Evolutionary conservation across 495 filamentous ascomycete genomes (phyloP).

Genomic region (Penicillium silybi): DNA sequence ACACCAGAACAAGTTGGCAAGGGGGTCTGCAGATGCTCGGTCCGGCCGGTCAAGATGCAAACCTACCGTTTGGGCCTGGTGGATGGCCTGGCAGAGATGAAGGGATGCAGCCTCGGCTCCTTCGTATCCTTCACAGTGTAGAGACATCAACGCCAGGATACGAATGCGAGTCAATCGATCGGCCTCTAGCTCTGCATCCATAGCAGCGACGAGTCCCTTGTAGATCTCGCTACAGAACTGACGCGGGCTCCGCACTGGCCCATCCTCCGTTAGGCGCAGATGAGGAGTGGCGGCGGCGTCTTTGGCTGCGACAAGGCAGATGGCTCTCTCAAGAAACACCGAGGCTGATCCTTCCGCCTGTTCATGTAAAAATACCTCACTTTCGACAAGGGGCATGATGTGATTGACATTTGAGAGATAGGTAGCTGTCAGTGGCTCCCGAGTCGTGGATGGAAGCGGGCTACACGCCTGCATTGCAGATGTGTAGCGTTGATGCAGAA

Average conservation of each 20-base stretch:
- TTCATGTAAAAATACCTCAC: slow-evolving; percentile 16
- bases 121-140: slow-evolving; percentile 43
- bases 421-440: slow-evolving; percentile 22
- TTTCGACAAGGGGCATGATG: slow-evolving; percentile 38
- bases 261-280: slow-evolving; percentile 27
- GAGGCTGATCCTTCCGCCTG: slow-evolving; percentile 21
- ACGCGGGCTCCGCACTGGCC: slow-evolving; percentile 22
- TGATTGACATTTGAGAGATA: slow-evolving; percentile 35
- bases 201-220: slow-evolving; percentile 32
- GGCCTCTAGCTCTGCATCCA: slow-evolving; percentile 38
- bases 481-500: slow-evolving; percentile 26
- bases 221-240: slow-evolving; percentile 39
- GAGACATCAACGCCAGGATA: slow-evolving; percentile 42
- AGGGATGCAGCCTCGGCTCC: slow-evolving; percentile 45
- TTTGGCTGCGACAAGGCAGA: slow-evolving; percentile 47
- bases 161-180: slow-evolving; percentile 45
- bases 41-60: slow-evolving; percentile 52
- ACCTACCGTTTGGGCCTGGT: slow-evolving; percentile 63
- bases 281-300: slow-evolving; percentile 28
- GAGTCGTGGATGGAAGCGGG: slow-evolving; percentile 25
- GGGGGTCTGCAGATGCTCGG: slow-evolving; percentile 29
- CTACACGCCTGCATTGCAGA: slow-evolving; percentile 29
- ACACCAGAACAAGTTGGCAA: slow-evolving; percentile 59
- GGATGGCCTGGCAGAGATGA: slow-evolving; percentile 45
- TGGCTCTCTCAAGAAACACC: slow-evolving; percentile 39